Conservation (phyloP, 2,329 filamentous ascomycete species). For the Penicillium sp. region DNA sequence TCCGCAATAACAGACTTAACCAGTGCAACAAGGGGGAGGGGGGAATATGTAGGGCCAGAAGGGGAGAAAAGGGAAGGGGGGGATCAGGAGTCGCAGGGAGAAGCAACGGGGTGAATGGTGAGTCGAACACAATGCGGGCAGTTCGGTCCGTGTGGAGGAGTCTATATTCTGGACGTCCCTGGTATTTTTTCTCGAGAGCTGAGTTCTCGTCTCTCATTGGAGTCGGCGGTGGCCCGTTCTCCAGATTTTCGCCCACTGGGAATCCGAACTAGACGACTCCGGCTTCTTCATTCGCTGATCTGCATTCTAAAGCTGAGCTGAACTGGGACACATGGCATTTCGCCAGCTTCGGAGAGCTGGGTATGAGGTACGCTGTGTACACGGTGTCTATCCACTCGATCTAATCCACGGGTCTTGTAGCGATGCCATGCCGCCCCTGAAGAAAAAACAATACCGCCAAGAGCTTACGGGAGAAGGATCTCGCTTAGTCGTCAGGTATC, state of each 20-base stretch:
- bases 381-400: no score
- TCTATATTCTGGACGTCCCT: not conserved
- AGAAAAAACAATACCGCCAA: no score
- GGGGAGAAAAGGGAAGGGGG: no score
- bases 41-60: no score
- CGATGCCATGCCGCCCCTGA: no score
- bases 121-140: no score
- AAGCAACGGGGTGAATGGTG: no score
- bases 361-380: not conserved
- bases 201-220: conserved; percentile 13
- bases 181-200: conserved; percentile 6
- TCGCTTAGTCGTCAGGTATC: conserved; percentile 4
- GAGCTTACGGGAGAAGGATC: conserved; percentile 2
- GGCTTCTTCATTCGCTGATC: conserved; percentile 9
- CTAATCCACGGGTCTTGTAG: no score
- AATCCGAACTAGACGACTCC: conserved; percentile 1
- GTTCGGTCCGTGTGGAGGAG: conserved; percentile 1
- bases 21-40: no score
- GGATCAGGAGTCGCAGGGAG: no score
- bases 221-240: conserved; percentile 14
- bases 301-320: conserved; percentile 16
- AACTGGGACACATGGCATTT: conserved; percentile 10
- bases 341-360: no score
- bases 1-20: no score
- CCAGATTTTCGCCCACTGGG: conserved; percentile 11